Percentiles rank a stretch among this genome's conserved stretches.
Conservation (phyloP, 805 yeast genomes). For the Kodamaea hsintzibuensis region DNA sequence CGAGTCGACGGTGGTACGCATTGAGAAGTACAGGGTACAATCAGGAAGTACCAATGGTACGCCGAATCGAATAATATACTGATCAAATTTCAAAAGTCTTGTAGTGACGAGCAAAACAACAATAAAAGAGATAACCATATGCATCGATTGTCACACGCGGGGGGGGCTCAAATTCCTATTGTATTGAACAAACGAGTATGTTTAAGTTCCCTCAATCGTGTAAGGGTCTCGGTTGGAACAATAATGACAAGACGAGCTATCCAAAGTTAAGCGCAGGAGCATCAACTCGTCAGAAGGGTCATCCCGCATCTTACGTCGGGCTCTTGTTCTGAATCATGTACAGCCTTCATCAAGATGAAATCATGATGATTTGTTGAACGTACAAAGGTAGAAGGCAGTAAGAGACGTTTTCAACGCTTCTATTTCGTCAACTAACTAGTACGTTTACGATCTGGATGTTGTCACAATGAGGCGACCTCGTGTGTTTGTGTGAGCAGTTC, state of each 20-base stretch:
- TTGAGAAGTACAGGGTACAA: background rate
- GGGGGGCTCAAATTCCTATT: background rate
- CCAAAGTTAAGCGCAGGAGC: background rate
- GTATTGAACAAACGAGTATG: background rate
- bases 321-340: background rate
- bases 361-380: background rate
- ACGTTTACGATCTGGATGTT: background rate
- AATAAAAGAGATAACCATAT: background rate
- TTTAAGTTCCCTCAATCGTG: background rate
- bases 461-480: background rate
- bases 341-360: background rate
- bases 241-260: background rate
- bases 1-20: background rate
- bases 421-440: background rate
- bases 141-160: background rate
- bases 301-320: background rate
- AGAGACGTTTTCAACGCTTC: background rate
- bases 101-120: background rate
- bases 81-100: background rate
- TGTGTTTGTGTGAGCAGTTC: too few relatives aligned
- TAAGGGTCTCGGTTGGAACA: constrained; percentile 1
- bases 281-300: background rate
- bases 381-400: background rate
- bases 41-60: background rate
- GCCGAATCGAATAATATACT: background rate